Base-by-base conservation (phyloP, 495 filamentous ascomycete species). In the Evansstolkia leycettana region DNA sequence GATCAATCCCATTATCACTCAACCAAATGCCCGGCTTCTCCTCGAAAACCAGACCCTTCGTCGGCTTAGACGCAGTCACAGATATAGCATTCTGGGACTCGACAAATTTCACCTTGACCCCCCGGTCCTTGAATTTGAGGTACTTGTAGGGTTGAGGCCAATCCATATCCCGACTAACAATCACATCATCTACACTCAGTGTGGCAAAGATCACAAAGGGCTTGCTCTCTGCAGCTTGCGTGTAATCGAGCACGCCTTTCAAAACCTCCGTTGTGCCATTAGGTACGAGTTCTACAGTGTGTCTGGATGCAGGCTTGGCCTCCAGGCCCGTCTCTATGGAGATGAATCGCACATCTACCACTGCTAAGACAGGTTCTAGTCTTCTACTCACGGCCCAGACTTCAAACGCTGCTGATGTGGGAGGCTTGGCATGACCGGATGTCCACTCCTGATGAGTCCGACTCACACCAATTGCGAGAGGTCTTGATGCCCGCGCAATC, bases 101-200 rank as follows among this genome's bases (percentile, higher is more conserved):
- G 1, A n/a, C n/a, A n/a, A 46, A 29, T 18, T 45, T 31, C 24
- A 40, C 32, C 33, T 50, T 51, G 16, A 66, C 37, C 7, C 53
- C 55, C 12, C 54, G 52, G 15, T 65, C 52, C 0, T 63, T 60
- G 19, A 90, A 67, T 41, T 82, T 73, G 26, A 86, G 64, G 45
- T 94, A 87, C 64, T 94, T 94, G 42, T 94, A 68, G 23, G 89
- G 89, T 48, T 95, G 84, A 0, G 85, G 85, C 85, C 90, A 95
- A 58, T 90, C 84, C 32, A 90, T 73, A 42, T 84, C 78, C 17
- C 88, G 64, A 1, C 84, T 80, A 3, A 88, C 63, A 23, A 85
- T 53, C 23, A 64, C 51, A 2, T 69, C 74, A 17, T 75, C 57
- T 3, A 79, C 61, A 81, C 42, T 84, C 62, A 40, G 76, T 57